Percentiles rank a stretch among this genome's conserved stretches.
Conservation (phyloP, 495 filamentous ascomycete genomes). For the Lophium mytilinum region DNA sequence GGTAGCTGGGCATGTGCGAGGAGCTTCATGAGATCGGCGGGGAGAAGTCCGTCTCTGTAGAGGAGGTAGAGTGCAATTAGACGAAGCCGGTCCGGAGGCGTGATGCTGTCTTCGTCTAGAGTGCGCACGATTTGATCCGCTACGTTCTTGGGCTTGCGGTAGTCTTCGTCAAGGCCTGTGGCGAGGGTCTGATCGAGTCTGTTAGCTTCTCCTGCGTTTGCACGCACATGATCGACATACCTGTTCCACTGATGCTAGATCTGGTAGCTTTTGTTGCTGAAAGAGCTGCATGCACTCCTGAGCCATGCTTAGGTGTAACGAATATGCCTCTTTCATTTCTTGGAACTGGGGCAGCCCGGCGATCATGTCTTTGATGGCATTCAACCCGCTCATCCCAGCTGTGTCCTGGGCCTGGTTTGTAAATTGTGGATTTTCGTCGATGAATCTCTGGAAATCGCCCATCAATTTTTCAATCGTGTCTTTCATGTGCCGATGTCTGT, state of each 20-base stretch:
- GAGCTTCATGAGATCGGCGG: slow-evolving; percentile 76
- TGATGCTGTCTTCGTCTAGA: slow-evolving; percentile 69
- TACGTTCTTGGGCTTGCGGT: slow-evolving; percentile 80
- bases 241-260: slow-evolving; percentile 79
- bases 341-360: slow-evolving; percentile 91
- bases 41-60: slow-evolving; percentile 78
- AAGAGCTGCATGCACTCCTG: slow-evolving; percentile 94
- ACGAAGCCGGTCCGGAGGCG: slow-evolving; percentile 65
- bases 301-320: slow-evolving; percentile 94
- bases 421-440: slow-evolving; percentile 90
- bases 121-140: slow-evolving; percentile 78
- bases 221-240: slow-evolving; percentile 23
- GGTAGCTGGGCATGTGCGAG: slow-evolving; percentile 76
- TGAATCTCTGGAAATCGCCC: slow-evolving; percentile 83
- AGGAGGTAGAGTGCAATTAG: slow-evolving; percentile 79
- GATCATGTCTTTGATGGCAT: slow-evolving; percentile 95
- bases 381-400: slow-evolving; percentile 65
- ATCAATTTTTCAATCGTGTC: slow-evolving; percentile 92
- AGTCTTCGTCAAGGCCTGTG: slow-evolving; percentile 89
- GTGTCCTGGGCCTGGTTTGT: slow-evolving; percentile 60
- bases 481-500: slow-evolving; percentile 93
- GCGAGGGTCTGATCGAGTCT: slow-evolving; percentile 56
- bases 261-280: slow-evolving; percentile 70
- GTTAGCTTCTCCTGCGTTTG: background rate
- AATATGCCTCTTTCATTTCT: slow-evolving; percentile 89